Percentiles rank a stretch among this genome's conserved stretches.
These are phyloP conservation scores for Eragrostis nindensis DNA, from an alignment of 176 grass and related monocot genomes.

Conservation along the genomic window DNA sequence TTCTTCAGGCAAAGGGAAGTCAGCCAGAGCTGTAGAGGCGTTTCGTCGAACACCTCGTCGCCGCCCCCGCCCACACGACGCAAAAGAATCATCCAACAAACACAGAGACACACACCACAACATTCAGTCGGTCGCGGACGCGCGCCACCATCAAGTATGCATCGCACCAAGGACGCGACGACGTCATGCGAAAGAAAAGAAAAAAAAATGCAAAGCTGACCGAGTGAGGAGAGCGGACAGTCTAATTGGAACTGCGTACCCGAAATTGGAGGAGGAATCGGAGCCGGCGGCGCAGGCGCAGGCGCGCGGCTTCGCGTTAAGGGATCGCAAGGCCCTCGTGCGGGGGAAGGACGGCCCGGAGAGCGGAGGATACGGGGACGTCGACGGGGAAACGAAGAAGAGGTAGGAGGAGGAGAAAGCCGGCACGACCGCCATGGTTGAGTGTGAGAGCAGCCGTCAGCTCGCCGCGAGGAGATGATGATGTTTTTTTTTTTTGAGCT, in stretches of 20 bases:
- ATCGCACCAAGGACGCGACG: not conserved
- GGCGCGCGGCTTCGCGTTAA: conserved; percentile 23
- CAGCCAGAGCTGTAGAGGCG: not conserved
- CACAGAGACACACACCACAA: no score
- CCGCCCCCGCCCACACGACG: conserved; percentile 9
- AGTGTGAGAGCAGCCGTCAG: no score
- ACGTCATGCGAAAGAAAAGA: not conserved
- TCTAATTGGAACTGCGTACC: conserved; percentile 31
- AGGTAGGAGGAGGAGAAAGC: conserved; percentile 3
- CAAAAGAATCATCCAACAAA: not conserved
- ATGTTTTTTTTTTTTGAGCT: no score
- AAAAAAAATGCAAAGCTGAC: not conserved
- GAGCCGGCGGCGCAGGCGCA: not conserved
- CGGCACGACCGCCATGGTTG: conserved; percentile 31
- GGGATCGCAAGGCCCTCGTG: not conserved
- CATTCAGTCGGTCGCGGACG: no score
- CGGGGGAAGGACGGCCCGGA: not conserved
- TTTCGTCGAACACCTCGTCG: conserved; percentile 20
- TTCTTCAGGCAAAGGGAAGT: not conserved
- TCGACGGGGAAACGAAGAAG: not conserved
- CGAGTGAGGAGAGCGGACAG: not conserved
- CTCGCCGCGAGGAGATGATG: no score
- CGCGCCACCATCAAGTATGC: not conserved
- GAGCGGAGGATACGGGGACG: not conserved
- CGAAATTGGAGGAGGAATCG: conserved; percentile 33